A percentile compares a stretch with the other conserved stretches of the same genome.
Conservation (phyloP, 2,329 filamentous ascomycete genomes). For the Arthrobotrys megalospora region DNA sequence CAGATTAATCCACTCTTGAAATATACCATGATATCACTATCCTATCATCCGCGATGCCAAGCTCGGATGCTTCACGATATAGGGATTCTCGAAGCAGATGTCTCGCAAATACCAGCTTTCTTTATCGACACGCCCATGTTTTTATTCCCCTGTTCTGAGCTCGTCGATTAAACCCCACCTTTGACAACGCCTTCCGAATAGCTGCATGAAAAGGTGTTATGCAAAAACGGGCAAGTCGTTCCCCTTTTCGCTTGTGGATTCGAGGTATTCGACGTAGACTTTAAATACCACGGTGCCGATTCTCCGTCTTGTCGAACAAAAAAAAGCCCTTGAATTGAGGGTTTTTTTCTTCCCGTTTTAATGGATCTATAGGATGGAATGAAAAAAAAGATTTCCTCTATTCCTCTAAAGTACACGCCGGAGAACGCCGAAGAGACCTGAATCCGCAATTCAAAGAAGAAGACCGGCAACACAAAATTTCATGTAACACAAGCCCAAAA, state of each 20-base stretch:
- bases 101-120: background rate
- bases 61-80: background rate
- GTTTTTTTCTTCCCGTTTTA: too few species aligned
- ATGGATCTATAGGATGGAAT: too few species aligned
- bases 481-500: background rate
- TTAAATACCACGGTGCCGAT: background rate
- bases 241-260: background rate
- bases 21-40: background rate
- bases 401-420: too few species aligned
- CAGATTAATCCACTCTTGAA: too few species aligned
- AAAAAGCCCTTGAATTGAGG: background rate
- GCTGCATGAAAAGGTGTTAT: constrained; percentile 2
- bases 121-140: background rate
- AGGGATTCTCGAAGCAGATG: constrained; percentile 2
- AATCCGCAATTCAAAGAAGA: background rate
- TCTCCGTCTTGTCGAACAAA: background rate
- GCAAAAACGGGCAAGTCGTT: constrained; percentile 4
- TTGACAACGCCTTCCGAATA: constrained; percentile 3
- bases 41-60: background rate
- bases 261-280: background rate
- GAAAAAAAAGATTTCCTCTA: too few species aligned
- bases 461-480: background rate
- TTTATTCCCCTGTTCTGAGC: background rate
- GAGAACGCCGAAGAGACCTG: too few species aligned
- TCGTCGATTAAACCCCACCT: background rate